phyloP scores from a whole-genome alignment of 2,329 filamentous ascomycete genomes.

The Cladosporium cucumerinum region DNA sequence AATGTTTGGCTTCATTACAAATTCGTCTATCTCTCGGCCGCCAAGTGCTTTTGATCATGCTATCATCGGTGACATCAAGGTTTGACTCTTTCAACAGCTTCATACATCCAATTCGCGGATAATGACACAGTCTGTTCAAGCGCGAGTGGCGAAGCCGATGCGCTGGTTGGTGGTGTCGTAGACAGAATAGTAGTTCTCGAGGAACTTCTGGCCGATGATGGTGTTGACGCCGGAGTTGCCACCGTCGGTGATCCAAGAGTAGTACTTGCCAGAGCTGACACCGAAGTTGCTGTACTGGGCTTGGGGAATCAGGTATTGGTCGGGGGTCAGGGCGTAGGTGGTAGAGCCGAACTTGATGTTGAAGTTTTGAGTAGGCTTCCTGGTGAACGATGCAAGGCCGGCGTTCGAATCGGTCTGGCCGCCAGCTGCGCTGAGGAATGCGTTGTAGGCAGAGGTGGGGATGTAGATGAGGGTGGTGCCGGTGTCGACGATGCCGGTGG shows the following conservation, averaged over 20 bases:
- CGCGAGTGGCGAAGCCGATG: constrained; percentile 22
- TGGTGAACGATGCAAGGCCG: constrained; percentile 21
- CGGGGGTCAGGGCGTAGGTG: constrained; percentile 22
- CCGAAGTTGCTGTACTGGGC: constrained; percentile 22
- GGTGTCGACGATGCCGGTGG: constrained; percentile 42
- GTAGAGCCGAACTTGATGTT: constrained; percentile 22
- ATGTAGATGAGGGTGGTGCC: constrained; percentile 41
- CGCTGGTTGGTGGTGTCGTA: constrained; percentile 23
- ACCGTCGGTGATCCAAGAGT: constrained; percentile 24
- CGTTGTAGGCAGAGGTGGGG: constrained; percentile 33
- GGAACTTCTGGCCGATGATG: constrained; percentile 24
- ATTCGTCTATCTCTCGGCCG: background rate
- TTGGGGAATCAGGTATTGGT: constrained; percentile 21
- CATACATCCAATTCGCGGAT: background rate
- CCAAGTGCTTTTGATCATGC: background rate
- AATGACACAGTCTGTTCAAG: background rate
- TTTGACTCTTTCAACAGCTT: background rate
- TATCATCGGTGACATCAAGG: background rate
- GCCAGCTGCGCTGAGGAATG: constrained; percentile 22
- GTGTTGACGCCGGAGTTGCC: constrained; percentile 21
- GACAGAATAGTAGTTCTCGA: constrained; percentile 25
- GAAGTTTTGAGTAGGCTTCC: constrained; percentile 21
- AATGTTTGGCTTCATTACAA: background rate
- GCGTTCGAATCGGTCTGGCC: constrained; percentile 23
- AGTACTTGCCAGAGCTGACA: constrained; percentile 21